A percentile compares a stretch with the other conserved stretches of the same genome.
Evolutionary conservation across 2,329 filamentous ascomycete genomes (phyloP).

Genomic region (Botrytis squamosa): DNA sequence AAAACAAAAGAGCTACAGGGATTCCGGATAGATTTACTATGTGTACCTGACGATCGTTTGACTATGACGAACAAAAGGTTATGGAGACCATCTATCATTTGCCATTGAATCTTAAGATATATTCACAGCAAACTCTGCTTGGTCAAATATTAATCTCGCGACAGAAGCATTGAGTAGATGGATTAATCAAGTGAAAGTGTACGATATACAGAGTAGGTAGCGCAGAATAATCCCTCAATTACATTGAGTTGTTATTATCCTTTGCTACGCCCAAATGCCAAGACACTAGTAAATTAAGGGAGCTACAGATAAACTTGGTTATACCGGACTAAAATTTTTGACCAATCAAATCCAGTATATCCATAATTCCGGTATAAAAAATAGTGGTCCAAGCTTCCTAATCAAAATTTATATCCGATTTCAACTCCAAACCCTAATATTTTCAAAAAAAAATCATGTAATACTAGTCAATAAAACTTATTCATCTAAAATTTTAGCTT

Average conservation of each 20-base stretch:
- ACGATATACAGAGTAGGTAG: neutral
- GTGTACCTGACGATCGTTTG: constrained; percentile 3
- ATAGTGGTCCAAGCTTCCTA: no score
- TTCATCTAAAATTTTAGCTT: no score
- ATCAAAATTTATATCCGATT: no score
- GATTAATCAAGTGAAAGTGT: neutral
- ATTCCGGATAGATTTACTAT: neutral
- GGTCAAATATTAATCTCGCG: neutral
- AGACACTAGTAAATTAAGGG: neutral
- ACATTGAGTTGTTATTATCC: neutral
- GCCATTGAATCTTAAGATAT: neutral
- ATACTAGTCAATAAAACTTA: no score
- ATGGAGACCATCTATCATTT: neutral
- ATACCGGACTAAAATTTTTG: no score
- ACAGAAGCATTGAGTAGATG: neutral
- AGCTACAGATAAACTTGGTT: no score
- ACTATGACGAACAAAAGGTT: neutral
- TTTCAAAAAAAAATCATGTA: no score
- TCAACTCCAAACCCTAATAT: no score
- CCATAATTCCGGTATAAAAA: no score
- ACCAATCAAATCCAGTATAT: no score
- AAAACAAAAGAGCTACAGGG: neutral
- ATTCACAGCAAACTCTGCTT: neutral
- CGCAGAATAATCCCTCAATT: neutral
- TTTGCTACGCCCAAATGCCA: neutral